These are phyloP conservation scores for Penicillium expansum DNA, from an alignment of 2,329 filamentous ascomycete species.

Conservation along the genomic window DNA sequence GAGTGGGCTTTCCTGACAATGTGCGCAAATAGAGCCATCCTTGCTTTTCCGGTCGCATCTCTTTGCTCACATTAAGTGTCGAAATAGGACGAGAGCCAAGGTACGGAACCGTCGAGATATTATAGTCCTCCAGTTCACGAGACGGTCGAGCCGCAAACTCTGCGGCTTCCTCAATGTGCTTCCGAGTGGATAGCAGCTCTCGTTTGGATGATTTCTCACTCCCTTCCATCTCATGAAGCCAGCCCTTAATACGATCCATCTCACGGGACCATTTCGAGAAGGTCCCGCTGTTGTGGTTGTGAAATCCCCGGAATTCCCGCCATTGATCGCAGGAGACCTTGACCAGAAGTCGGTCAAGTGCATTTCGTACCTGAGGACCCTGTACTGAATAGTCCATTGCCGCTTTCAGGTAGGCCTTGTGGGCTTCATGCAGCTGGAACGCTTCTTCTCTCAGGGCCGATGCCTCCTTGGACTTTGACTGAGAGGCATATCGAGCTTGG, in stretches of 20 bases:
- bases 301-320: constrained; percentile 74
- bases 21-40: constrained; percentile 88
- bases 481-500: constrained; percentile 75
- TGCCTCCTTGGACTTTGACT: constrained; percentile 90
- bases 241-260: constrained; percentile 87
- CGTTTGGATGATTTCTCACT: constrained; percentile 79
- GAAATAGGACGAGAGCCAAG: constrained; percentile 69
- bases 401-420: constrained; percentile 84
- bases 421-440: constrained; percentile 88
- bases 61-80: constrained; percentile 54
- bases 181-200: constrained; percentile 74
- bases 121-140: constrained; percentile 89
- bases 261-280: constrained; percentile 70
- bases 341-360: constrained; percentile 82
- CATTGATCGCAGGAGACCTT: constrained; percentile 82
- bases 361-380: constrained; percentile 78
- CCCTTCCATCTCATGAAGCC: constrained; percentile 90
- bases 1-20: constrained; percentile 79
- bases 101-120: constrained; percentile 83
- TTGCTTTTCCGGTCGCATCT: constrained; percentile 71
- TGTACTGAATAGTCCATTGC: constrained; percentile 91
- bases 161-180: constrained; percentile 76
- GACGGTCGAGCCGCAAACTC: constrained; percentile 73
- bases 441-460: constrained; percentile 90
- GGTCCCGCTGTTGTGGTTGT: constrained; percentile 61